Conservation (phyloP, 164 flowering plant species). For the Tetracentron sinense region DNA sequence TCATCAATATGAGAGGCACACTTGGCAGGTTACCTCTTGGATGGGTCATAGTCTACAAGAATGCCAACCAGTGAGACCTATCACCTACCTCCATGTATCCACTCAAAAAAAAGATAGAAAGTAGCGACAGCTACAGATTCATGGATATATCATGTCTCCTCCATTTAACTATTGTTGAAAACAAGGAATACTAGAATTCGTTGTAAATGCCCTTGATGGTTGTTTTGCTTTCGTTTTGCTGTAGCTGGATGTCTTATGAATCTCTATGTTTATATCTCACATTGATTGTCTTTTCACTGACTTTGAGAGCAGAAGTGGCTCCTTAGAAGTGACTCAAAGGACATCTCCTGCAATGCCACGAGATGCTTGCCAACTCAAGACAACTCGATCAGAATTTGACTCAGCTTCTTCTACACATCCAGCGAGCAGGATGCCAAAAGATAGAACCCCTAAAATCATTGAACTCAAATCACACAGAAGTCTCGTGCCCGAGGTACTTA, state of each 20-base stretch:
- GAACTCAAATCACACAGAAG: constrained; percentile 78
- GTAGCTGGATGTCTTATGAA: neutral
- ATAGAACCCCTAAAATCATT: constrained; percentile 60
- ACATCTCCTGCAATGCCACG: constrained; percentile 60
- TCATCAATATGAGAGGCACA: too few species aligned
- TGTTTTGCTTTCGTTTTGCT: neutral
- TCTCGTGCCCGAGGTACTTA: constrained; percentile 64
- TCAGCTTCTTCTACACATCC: constrained; percentile 43
- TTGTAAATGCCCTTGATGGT: too few species aligned
- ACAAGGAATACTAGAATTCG: too few species aligned
- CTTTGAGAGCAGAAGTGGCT: constrained; percentile 37
- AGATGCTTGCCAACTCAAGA: constrained; percentile 55
- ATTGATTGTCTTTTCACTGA: constrained; percentile 7
- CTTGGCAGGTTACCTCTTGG: too few species aligned
- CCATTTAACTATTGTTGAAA: neutral
- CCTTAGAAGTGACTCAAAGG: constrained; percentile 58
- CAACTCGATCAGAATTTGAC: constrained; percentile 46
- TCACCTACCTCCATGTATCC: too few species aligned
- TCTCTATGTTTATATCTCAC: neutral
- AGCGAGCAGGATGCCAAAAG: constrained; percentile 52
- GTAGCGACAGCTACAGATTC: too few species aligned
- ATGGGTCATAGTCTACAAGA: too few species aligned
- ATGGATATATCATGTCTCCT: neutral
- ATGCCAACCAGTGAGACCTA: too few species aligned
- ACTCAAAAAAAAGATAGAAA: too few species aligned